Evolutionary conservation across 768 basidiomycete genomes (phyloP).

Genomic region (Lepiota brunneoincarnata): DNA sequence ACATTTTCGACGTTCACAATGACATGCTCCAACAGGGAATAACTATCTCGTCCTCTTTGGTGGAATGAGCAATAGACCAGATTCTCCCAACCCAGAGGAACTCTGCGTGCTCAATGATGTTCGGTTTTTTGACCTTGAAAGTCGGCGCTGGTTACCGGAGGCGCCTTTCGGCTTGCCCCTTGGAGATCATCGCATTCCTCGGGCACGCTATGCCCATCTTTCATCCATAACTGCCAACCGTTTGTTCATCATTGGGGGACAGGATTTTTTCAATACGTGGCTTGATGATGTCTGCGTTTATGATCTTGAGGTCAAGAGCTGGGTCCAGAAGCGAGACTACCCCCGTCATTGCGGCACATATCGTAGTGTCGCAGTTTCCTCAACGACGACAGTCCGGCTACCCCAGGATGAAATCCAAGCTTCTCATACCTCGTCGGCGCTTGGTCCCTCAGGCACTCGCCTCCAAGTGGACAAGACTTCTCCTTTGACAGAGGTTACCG

Average conservation of each 20-base stretch:
- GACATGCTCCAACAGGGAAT: constrained; percentile 56
- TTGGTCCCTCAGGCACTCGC: constrained; percentile 56
- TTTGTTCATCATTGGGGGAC: constrained; percentile 92
- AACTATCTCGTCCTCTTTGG: constrained; percentile 92
- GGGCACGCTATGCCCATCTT: constrained; percentile 92
- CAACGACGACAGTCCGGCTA: constrained; percentile 62
- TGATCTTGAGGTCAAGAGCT: constrained; percentile 68
- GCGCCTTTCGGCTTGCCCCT: constrained; percentile 31
- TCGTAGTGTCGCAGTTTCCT: constrained; percentile 86
- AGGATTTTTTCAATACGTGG: constrained; percentile 92
- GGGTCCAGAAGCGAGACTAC: constrained; percentile 80
- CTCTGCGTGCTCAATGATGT: constrained; percentile 93
- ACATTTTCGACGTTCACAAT: constrained; percentile 10
- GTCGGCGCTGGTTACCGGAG: constrained; percentile 68
- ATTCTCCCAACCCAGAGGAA: constrained; percentile 70
- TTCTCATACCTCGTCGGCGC: constrained; percentile 35
- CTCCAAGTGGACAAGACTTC: constrained; percentile 48
- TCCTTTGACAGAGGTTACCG: constrained; percentile 46
- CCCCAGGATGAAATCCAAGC: constrained; percentile 58
- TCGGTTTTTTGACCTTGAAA: constrained; percentile 78
- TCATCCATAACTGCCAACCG: constrained; percentile 82
- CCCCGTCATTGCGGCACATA: constrained; percentile 97
- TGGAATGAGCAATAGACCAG: constrained; percentile 85
- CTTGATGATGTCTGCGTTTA: constrained; percentile 91
- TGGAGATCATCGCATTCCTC: constrained; percentile 58